Percentiles rank a stretch among this genome's conserved stretches.
phyloP scores from a whole-genome alignment of 2,329 filamentous ascomycete genomes.

The Colletotrichum gigasporum region DNA sequence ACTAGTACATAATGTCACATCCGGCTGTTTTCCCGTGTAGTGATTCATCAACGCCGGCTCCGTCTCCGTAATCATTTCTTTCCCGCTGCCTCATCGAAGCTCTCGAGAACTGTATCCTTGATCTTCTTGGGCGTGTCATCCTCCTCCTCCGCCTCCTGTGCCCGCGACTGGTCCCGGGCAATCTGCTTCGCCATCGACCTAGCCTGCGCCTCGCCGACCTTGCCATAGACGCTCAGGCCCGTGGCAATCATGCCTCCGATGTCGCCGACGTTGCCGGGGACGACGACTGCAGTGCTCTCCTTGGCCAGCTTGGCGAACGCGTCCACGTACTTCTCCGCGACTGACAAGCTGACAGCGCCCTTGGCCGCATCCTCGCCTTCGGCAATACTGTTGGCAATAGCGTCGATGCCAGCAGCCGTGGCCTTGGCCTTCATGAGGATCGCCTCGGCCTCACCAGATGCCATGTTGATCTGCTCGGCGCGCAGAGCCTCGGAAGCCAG shows the following conservation, averaged over 20 bases:
- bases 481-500: slow-evolving; percentile 91
- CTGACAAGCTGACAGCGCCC: slow-evolving; percentile 83
- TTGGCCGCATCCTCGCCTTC: slow-evolving; percentile 80
- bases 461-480: slow-evolving; percentile 92
- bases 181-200: slow-evolving; percentile 69
- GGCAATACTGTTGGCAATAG: slow-evolving; percentile 80
- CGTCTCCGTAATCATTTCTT: slow-evolving; percentile 39
- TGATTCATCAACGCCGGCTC: slow-evolving; percentile 22
- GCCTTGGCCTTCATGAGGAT: slow-evolving; percentile 87
- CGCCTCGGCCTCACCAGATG: slow-evolving; percentile 91
- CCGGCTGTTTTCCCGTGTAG: not conserved
- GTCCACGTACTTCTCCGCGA: slow-evolving; percentile 98
- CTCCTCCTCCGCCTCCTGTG: slow-evolving; percentile 32
- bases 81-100: slow-evolving; percentile 47
- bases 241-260: slow-evolving; percentile 97
- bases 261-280: slow-evolving; percentile 96
- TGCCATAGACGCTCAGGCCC: slow-evolving; percentile 93
- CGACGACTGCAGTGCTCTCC: slow-evolving; percentile 94
- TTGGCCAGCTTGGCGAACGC: slow-evolving; percentile 93
- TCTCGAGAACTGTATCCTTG: slow-evolving; percentile 51
- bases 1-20: slow-evolving; percentile 32
- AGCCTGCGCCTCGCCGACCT: slow-evolving; percentile 84
- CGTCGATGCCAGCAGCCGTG: slow-evolving; percentile 88
- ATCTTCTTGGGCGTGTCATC: slow-evolving; percentile 37
- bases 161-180: slow-evolving; percentile 31